These are phyloP conservation scores for Striga asiatica DNA, from an alignment of 257 asterid species.

Conservation along the genomic window DNA sequence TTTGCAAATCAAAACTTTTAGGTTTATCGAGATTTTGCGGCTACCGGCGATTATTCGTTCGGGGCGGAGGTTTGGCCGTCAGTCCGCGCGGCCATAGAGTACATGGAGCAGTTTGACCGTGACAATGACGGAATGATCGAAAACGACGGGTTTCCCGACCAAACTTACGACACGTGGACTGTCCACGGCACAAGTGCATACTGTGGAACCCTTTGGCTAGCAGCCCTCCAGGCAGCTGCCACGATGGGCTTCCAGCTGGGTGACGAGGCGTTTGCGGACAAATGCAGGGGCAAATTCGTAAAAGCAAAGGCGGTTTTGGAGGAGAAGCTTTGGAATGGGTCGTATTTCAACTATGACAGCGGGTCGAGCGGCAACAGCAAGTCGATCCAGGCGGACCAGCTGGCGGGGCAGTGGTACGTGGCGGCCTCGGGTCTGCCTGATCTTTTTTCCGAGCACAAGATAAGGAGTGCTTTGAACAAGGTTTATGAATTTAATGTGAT, in stretches of 20 bases:
- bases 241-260: constrained; percentile 88
- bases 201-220: constrained; percentile 96
- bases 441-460: constrained; percentile 60
- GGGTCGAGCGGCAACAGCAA: constrained; percentile 91
- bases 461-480: constrained; percentile 70
- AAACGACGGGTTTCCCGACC: constrained; percentile 96
- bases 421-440: constrained; percentile 93
- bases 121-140: constrained; percentile 79
- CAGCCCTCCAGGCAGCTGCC: constrained; percentile 91
- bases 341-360: constrained; percentile 84
- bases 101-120: constrained; percentile 95
- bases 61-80: constrained; percentile 93
- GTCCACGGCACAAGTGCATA: constrained; percentile 94
- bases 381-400: constrained; percentile 91
- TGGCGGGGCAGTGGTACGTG: constrained; percentile 95
- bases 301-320: constrained; percentile 64
- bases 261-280: constrained; percentile 67
- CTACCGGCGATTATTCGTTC: constrained; percentile 75
- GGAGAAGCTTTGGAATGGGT: constrained; percentile 82
- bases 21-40: constrained; percentile 87
- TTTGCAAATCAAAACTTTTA: too few relatives aligned
- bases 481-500: constrained; percentile 78
- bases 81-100: constrained; percentile 88
- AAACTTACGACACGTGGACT: constrained; percentile 93
- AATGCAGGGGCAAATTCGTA: constrained; percentile 44